Conservation (phyloP, 2,329 filamentous ascomycete species). For the Aspergillus transmontanensis region DNA sequence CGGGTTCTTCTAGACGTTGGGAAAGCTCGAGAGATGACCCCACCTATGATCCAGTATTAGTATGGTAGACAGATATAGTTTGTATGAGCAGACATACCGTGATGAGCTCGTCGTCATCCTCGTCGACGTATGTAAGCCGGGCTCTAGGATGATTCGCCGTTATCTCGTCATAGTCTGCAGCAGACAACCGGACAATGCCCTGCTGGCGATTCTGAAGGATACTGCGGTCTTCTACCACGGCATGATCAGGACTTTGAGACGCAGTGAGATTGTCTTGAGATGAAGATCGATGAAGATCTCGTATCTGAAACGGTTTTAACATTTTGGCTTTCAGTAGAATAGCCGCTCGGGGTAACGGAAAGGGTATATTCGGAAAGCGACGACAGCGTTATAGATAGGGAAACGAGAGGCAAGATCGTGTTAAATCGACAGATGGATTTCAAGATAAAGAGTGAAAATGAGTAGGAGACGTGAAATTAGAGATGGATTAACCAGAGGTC, state of each 20-base stretch:
- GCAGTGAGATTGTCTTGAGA: constrained; percentile 10
- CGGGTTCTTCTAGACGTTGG: constrained; percentile 49
- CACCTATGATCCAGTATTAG: constrained; percentile 37
- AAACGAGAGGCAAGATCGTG: not conserved
- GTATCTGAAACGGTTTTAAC: constrained; percentile 47
- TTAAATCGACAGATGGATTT: not conserved
- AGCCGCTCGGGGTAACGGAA: not conserved
- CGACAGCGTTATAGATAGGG: not conserved
- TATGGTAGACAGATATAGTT: not conserved
- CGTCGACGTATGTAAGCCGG: constrained; percentile 47
- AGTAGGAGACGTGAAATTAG: not conserved
- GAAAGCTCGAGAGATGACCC: constrained; percentile 51
- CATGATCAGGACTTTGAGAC: not conserved
- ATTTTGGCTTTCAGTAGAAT: constrained; percentile 24
- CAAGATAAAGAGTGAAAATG: not conserved
- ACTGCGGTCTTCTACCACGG: not conserved
- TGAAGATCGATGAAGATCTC: constrained; percentile 33
- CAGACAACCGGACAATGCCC: constrained; percentile 44
- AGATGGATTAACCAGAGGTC: not conserved
- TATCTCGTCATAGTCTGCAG: constrained; percentile 47
- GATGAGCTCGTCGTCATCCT: constrained; percentile 50
- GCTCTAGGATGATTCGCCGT: constrained; percentile 44
- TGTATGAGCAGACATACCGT: constrained; percentile 38
- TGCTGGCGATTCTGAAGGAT: constrained; percentile 17
- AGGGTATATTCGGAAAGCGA: not conserved